Evolutionary conservation across 2,329 filamentous ascomycete genomes (phyloP).

Genomic region (Exophiala mesophila): DNA sequence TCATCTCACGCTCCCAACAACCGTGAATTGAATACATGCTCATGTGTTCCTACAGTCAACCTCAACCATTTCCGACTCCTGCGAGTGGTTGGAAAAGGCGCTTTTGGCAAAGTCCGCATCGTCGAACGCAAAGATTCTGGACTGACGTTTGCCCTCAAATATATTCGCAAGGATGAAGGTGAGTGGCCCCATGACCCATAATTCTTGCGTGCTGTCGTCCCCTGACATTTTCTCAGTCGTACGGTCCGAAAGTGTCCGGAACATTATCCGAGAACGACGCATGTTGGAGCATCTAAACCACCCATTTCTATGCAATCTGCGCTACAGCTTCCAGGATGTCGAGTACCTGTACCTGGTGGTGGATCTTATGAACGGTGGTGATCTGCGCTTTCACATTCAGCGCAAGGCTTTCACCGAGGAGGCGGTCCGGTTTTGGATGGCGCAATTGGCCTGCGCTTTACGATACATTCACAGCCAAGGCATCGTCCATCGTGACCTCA

Average conservation of each 20-base stretch:
- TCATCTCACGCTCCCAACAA: too few relatives aligned
- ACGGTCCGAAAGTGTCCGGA: conserved; percentile 93
- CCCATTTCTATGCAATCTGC: conserved; percentile 94
- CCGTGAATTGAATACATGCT: too few relatives aligned
- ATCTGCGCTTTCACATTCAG: conserved; percentile 95
- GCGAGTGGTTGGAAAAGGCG: conserved; percentile 92
- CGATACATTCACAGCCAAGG: conserved; percentile 79
- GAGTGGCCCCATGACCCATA: too few relatives aligned
- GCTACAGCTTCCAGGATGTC: conserved; percentile 98
- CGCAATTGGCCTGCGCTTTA: conserved; percentile 86
- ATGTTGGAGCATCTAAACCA: conserved; percentile 99
- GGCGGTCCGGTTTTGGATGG: conserved; percentile 93
- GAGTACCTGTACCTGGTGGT: conserved; percentile 99
- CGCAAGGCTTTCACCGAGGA: conserved; percentile 98
- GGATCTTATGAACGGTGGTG: conserved; percentile 95
- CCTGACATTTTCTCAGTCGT: conserved; percentile 60
- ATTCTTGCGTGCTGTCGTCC: not conserved
- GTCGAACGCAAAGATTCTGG: conserved; percentile 96
- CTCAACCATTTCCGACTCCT: conserved; percentile 95
- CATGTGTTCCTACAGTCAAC: conserved; percentile 60
- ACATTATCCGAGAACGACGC: conserved; percentile 92
- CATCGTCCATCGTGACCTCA: conserved; percentile 87
- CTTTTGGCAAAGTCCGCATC: conserved; percentile 97
- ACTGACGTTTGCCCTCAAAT: conserved; percentile 92
- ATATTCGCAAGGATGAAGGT: conserved; percentile 99